These are phyloP conservation scores for Bryum argenteum DNA, from an alignment of 225 moss, liverwort and hornwort genomes.

Conservation along the genomic window DNA sequence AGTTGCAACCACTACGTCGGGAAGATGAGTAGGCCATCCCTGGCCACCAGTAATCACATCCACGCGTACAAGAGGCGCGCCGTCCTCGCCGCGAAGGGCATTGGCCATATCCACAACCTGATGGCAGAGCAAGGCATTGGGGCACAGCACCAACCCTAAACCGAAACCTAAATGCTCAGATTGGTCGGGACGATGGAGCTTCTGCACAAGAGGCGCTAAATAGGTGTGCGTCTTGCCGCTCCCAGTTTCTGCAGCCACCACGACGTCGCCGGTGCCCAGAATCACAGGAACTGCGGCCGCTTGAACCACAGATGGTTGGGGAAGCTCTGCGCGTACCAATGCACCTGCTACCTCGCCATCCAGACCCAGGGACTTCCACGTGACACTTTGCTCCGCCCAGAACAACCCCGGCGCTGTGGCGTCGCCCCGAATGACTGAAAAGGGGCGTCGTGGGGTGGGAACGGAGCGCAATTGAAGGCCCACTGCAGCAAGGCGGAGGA, in stretches of 20 bases:
- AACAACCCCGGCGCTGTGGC: conserved; percentile 47
- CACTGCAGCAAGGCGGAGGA: conserved; percentile 7
- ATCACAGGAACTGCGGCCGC: conserved; percentile 77
- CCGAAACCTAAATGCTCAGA: conserved; percentile 44
- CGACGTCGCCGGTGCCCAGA: conserved; percentile 66
- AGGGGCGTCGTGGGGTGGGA: not conserved
- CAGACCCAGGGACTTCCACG: conserved; percentile 74
- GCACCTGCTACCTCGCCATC: conserved; percentile 63
- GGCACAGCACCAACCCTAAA: conserved; percentile 82
- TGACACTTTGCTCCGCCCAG: conserved; percentile 64
- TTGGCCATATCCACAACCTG: conserved; percentile 95
- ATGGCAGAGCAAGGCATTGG: conserved; percentile 87
- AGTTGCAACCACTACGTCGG: conserved; percentile 87
- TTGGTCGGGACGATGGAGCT: conserved; percentile 37
- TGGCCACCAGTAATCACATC: conserved; percentile 83
- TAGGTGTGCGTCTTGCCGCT: conserved; percentile 96
- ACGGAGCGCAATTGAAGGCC: conserved; percentile 8
- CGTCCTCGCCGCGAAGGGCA: conserved; percentile 62
- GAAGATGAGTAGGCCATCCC: conserved; percentile 90
- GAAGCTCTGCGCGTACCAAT: conserved; percentile 53
- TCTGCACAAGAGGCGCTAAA: conserved; percentile 79
- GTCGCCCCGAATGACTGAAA: conserved; percentile 27
- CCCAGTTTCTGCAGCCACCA: conserved; percentile 95
- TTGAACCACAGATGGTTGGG: conserved; percentile 85
- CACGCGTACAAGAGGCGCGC: conserved; percentile 64